Base-by-base conservation (phyloP, 768 basidiomycete genomes). In the Leccinum disarticulatum region DNA sequence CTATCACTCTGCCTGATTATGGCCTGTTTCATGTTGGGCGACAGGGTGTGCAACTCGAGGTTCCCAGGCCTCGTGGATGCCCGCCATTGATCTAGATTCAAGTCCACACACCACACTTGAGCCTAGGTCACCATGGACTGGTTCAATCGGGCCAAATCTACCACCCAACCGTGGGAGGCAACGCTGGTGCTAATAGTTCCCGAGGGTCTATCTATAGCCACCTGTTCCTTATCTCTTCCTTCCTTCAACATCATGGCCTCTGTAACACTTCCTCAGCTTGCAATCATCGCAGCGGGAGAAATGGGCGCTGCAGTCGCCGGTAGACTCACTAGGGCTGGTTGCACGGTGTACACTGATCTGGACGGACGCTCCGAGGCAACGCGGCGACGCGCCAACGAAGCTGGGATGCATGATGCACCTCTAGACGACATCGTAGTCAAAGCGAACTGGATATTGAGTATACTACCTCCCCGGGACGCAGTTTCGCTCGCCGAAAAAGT, bases 291-390 rank as follows among this genome's bases (percentile, higher is more conserved):
- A 35, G 78, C 83, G 9, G 85, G 85, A 17, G 79, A 77, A 3
- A 87, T 86, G 87, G 85, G 84, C 28, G 73, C 83, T 6, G 85
- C 77, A 19, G 80, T 87, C 31, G 85, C 77, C 17, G 76, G 70
- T 33, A 78, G 76, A 28, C 74, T 87, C 36, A 75, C 76, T 2
- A 64, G 72, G 22, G 73, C 77, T n/a, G 81, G 84, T 28, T 79
- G 79, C 65, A 79, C 76, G 6, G 83, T 85, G 25, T 78, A 85
- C 60, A 86, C 85, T 11, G 79, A 78, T 62, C 72, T 87, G 47
- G 77, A 80, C 28, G 80, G 80, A 33, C 81, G 85, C 46, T 86
- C 84, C 3, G 76, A 79, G 56, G 77, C 72, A 30, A 81, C 85
- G 1, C 74, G 74, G n/a, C 70, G 70, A 61, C 78, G 83, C 8